Evolutionary conservation across 768 basidiomycete species (phyloP).

Genomic region (Phanerochaete sordida): DNA sequence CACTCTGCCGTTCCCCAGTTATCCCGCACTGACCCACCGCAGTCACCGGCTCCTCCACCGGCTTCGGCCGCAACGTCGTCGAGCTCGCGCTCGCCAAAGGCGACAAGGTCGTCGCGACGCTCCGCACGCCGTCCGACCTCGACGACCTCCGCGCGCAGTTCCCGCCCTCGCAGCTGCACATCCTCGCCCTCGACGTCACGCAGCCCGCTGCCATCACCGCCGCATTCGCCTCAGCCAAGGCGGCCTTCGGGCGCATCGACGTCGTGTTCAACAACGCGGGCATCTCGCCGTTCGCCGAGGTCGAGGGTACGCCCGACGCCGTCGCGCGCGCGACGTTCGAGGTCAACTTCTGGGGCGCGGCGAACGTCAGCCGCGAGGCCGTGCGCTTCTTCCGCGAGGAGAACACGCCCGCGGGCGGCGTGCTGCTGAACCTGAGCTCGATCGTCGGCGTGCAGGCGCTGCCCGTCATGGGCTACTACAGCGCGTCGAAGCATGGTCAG

Average conservation of each 20-base stretch:
- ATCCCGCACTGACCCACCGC: neutral
- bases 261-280: constrained; percentile 45
- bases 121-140: constrained; percentile 28
- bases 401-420: constrained; percentile 31
- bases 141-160: constrained; percentile 24
- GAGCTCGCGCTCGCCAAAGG: constrained; percentile 34
- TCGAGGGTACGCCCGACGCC: constrained; percentile 34
- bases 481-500: constrained; percentile 15
- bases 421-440: constrained; percentile 5
- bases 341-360: constrained; percentile 26
- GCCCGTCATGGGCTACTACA: constrained; percentile 6
- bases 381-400: constrained; percentile 34
- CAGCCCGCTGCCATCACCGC: constrained; percentile 25
- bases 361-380: constrained; percentile 11
- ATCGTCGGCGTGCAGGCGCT: neutral
- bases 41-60: constrained; percentile 41
- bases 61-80: constrained; percentile 34
- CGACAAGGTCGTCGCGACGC: constrained; percentile 40
- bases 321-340: constrained; percentile 36
- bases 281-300: constrained; percentile 28
- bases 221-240: constrained; percentile 28
- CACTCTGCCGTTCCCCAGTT: too few relatives aligned
- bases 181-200: constrained; percentile 39
- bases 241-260: constrained; percentile 41
- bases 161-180: constrained; percentile 29